Evolutionary conservation across 1,284 basidiomycete species (phyloP).

Genomic region (Microbotryomycetes sp.): DNA sequence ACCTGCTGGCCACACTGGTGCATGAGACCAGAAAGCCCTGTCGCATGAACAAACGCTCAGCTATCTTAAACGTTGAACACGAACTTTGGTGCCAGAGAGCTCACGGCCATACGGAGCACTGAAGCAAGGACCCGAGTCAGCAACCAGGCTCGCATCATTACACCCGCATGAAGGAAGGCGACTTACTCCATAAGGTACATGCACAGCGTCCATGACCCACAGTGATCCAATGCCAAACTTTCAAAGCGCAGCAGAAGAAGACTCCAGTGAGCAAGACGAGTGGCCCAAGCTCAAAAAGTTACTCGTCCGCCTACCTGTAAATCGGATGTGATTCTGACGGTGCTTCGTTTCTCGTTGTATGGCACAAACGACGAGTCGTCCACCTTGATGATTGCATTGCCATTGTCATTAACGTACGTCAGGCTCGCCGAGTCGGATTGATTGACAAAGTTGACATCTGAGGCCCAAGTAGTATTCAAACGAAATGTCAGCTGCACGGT

Average conservation of each 20-base stretch:
- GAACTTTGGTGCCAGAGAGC: too few species aligned
- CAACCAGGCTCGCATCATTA: background rate
- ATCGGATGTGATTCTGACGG: constrained; percentile 11
- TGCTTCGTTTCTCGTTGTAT: constrained; percentile 21
- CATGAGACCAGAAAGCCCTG: constrained; percentile 16
- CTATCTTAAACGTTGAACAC: too few species aligned
- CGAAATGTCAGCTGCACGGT: too few species aligned
- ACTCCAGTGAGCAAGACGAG: background rate
- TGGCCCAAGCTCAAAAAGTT: background rate
- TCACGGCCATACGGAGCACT: background rate
- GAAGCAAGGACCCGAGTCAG: background rate
- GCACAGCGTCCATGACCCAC: constrained; percentile 16
- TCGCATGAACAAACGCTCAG: too few species aligned
- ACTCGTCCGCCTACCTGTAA: background rate
- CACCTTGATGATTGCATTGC: constrained; percentile 29
- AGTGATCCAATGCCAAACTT: constrained; percentile 25
- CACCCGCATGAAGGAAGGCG: background rate
- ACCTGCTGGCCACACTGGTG: constrained; percentile 11
- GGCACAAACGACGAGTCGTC: constrained; percentile 17
- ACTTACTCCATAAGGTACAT: constrained; percentile 13
- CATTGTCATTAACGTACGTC: constrained; percentile 23
- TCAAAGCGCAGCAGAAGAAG: background rate
- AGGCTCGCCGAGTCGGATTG: constrained; percentile 7
- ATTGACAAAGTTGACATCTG: constrained; percentile 26
- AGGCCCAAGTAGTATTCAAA: too few species aligned